Percentiles rank a stretch among this genome's conserved stretches.
Evolutionary conservation across 192 early-diverging fungal genomes (phyloP).

Genomic region (Entomortierella lignicola): DNA sequence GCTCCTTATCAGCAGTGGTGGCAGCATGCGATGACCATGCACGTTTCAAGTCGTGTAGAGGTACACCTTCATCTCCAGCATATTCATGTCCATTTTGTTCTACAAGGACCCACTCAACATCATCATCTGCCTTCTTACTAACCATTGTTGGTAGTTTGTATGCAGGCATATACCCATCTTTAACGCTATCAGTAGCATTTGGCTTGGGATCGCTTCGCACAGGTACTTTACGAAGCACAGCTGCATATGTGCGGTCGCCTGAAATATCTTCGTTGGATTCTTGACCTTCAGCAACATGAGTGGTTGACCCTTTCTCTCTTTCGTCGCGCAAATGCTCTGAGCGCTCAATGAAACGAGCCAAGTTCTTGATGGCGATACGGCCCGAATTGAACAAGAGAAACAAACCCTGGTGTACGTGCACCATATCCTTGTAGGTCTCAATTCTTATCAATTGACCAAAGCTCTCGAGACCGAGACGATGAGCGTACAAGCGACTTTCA

Average conservation of each 20-base stretch:
- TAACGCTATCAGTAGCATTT: not conserved
- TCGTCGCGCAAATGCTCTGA: constrained; percentile 9
- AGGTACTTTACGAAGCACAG: not conserved
- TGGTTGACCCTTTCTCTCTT: not conserved
- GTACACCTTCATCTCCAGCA: constrained; percentile 16
- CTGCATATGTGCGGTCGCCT: not conserved
- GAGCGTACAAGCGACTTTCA: constrained; percentile 36
- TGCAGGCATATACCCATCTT: not conserved
- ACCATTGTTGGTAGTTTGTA: constrained; percentile 16
- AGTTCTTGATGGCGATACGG: constrained; percentile 6
- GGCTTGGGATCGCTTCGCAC: not conserved
- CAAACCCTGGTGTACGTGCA: constrained; percentile 40
- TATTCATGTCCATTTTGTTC: constrained; percentile 17
- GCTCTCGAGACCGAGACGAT: constrained; percentile 29
- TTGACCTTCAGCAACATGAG: no score
- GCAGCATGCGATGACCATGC: not conserved
- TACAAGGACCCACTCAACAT: constrained; percentile 36
- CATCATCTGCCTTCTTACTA: constrained; percentile 10
- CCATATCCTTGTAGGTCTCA: constrained; percentile 31
- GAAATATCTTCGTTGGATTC: no score
- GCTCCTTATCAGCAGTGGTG: no score
- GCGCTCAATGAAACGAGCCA: constrained; percentile 36
- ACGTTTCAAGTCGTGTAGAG: not conserved
- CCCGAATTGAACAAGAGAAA: constrained; percentile 1
- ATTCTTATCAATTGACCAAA: constrained; percentile 7